phyloP scores from a whole-genome alignment of 345 rosid species.

The Lagerstroemia speciosa region DNA sequence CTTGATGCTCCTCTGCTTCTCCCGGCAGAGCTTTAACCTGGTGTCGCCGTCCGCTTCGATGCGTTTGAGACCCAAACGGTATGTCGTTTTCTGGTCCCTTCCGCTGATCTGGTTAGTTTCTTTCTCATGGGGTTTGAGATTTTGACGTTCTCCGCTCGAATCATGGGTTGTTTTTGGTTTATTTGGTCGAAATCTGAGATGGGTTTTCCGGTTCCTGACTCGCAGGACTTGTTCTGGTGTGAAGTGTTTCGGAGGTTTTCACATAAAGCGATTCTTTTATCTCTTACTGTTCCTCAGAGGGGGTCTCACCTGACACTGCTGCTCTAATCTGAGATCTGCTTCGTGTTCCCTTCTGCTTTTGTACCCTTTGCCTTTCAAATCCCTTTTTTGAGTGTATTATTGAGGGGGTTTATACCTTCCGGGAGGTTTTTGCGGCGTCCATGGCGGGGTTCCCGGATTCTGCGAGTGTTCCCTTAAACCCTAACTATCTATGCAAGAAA shows the following conservation, averaged over 20 bases:
- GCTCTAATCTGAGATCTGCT: background rate
- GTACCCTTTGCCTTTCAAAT: background rate
- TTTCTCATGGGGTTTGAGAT: too few species aligned
- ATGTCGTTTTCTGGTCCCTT: background rate
- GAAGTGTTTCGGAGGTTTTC: constrained; percentile 67
- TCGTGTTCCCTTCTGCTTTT: background rate
- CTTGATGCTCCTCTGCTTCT: constrained; percentile 41
- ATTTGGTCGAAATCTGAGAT: constrained; percentile 17
- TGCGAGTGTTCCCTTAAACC: constrained; percentile 22
- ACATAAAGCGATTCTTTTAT: constrained; percentile 50
- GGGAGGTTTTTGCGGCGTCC: constrained; percentile 13
- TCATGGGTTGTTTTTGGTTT: background rate
- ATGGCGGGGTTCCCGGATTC: constrained; percentile 33
- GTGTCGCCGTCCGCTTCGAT: constrained; percentile 50
- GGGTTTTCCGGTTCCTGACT: constrained; percentile 9
- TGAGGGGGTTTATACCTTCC: constrained; percentile 23
- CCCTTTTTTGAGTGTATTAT: background rate
- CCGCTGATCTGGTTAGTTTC: too few species aligned
- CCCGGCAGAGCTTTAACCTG: constrained; percentile 42
- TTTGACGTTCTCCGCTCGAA: too few species aligned
- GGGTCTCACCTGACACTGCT: constrained; percentile 39
- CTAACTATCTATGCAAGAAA: constrained; percentile 16
- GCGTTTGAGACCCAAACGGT: constrained; percentile 74
- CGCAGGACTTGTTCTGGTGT: constrained; percentile 78
- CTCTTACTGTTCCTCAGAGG: constrained; percentile 74